Percentiles rank a stretch among this genome's conserved stretches.
Conservation (phyloP, 495 filamentous ascomycete genomes). For the Aspergillus homomorphus region DNA sequence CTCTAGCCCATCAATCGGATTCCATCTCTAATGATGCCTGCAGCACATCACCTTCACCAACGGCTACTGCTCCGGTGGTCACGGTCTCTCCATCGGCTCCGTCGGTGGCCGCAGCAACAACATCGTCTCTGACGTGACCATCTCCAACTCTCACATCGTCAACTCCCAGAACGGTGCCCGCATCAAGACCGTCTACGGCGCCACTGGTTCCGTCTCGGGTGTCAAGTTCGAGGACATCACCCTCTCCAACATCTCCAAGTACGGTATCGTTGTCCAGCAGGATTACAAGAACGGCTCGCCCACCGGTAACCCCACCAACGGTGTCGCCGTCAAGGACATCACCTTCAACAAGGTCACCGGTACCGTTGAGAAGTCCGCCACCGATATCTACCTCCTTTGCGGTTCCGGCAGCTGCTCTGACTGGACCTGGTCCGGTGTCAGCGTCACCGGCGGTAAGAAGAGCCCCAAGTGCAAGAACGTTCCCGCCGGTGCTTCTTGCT, state of each 20-base stretch:
- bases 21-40: not conserved
- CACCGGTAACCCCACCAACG: slow-evolving; percentile 56
- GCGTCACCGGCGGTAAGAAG: slow-evolving; percentile 46
- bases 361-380: slow-evolving; percentile 37
- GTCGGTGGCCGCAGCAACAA: slow-evolving; percentile 61
- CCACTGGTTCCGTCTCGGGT: slow-evolving; percentile 53
- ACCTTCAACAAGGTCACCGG: slow-evolving; percentile 51
- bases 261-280: slow-evolving; percentile 67
- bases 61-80: slow-evolving; percentile 54
- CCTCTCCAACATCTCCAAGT: slow-evolving; percentile 50
- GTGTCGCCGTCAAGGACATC: slow-evolving; percentile 57
- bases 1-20: not conserved
- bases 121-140: slow-evolving; percentile 53
- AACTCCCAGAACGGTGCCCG: slow-evolving; percentile 50
- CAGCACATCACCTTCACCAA: slow-evolving; percentile 51
- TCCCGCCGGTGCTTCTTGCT: slow-evolving; percentile 36
- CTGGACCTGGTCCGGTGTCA: slow-evolving; percentile 47
- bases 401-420: slow-evolving; percentile 35
- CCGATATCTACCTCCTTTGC: slow-evolving; percentile 53
- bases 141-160: slow-evolving; percentile 48
- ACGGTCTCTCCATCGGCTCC: slow-evolving; percentile 64
- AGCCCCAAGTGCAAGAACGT: slow-evolving; percentile 40
- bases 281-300: slow-evolving; percentile 63
- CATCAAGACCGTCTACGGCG: slow-evolving; percentile 59
- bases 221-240: slow-evolving; percentile 61